phyloP scores from a whole-genome alignment of 2,329 filamentous ascomycete genomes.

The Clarireedia hainanense region DNA sequence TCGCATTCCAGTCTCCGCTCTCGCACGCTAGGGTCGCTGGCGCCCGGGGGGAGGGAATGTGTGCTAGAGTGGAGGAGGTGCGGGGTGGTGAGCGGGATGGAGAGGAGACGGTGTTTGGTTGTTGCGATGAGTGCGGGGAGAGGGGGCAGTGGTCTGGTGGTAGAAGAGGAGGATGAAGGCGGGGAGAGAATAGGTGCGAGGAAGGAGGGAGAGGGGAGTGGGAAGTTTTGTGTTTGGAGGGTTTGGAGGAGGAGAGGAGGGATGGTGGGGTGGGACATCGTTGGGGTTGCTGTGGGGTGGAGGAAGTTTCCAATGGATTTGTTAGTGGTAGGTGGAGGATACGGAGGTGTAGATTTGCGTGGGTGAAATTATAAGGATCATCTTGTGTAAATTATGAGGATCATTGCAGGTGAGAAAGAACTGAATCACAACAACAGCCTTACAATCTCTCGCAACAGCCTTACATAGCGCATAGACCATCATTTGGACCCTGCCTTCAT shows the following conservation, averaged over 20 bases:
- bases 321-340: neutral
- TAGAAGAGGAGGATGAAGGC: neutral
- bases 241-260: neutral
- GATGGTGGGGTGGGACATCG: neutral
- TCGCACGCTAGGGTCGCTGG: conserved; percentile 35
- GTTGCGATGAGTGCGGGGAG: conserved; percentile 50
- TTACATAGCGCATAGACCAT: too few species aligned
- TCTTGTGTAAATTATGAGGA: too few species aligned
- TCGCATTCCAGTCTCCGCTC: conserved; percentile 52
- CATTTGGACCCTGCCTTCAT: too few species aligned
- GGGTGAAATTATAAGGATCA: neutral
- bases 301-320: neutral
- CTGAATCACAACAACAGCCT: too few species aligned
- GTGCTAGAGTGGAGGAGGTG: conserved; percentile 39
- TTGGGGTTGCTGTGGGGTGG: too few species aligned
- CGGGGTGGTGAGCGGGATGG: conserved; percentile 64
- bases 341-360: neutral
- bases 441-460: too few species aligned
- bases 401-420: too few species aligned
- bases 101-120: conserved; percentile 70
- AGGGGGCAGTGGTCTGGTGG: conserved; percentile 34
- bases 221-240: neutral
- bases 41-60: conserved; percentile 49
- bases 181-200: neutral
- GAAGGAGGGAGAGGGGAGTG: neutral